Percentiles rank a stretch among this genome's conserved stretches.
phyloP scores from a whole-genome alignment of 306 rosid genomes.

The Sesbania bispinosa region DNA sequence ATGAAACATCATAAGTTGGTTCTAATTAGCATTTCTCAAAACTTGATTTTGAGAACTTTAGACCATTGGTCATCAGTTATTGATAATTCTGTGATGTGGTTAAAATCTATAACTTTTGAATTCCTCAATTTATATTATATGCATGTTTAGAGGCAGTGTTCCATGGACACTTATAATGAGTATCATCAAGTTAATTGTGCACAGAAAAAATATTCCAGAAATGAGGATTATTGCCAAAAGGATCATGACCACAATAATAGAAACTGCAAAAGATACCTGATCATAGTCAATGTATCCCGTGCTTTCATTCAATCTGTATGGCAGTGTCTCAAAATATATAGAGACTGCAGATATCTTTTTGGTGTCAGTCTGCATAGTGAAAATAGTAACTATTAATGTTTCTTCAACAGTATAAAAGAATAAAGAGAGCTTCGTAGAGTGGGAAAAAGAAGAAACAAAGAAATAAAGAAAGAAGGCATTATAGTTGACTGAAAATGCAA shows the following conservation, averaged over 20 bases:
- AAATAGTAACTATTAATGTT: neutral
- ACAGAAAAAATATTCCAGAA: neutral
- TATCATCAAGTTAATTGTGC: neutral
- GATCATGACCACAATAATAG: neutral
- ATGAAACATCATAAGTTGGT: too few species aligned
- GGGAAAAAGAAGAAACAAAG: neutral
- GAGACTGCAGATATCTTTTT: slow-evolving; percentile 89
- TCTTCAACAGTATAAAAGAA: neutral
- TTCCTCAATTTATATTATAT: too few species aligned
- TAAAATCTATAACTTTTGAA: too few species aligned
- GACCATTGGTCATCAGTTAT: too few species aligned
- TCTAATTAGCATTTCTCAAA: too few species aligned
- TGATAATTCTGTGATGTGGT: too few species aligned
- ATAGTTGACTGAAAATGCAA: neutral
- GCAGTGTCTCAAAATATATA: slow-evolving; percentile 77
- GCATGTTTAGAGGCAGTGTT: too few species aligned
- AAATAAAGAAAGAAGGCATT: neutral
- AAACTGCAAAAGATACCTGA: slow-evolving; percentile 49
- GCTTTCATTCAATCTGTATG: slow-evolving; percentile 78
- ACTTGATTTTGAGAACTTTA: too few species aligned
- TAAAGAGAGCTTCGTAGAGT: neutral
- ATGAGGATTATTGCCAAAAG: neutral
- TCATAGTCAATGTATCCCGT: slow-evolving; percentile 79
- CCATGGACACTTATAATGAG: neutral
- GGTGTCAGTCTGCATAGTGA: slow-evolving; percentile 70